Conservation (phyloP, 345 rosid genomes). For the Ceriops decandra region DNA sequence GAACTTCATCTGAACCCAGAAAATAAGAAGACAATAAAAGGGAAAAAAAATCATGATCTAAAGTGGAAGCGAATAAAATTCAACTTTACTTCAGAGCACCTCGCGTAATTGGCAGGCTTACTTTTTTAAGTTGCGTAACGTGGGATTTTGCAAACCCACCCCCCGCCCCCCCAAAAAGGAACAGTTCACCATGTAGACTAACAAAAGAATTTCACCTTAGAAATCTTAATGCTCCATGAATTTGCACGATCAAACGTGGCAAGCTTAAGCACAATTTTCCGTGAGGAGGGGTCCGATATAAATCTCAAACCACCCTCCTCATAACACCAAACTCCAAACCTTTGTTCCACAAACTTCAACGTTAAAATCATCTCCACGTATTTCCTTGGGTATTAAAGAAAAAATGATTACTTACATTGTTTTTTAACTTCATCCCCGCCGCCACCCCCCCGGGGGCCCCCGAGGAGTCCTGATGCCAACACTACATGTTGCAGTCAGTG, state of each 20-base stretch:
- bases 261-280: background rate
- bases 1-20: too few species aligned
- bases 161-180: too few species aligned
- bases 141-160: too few species aligned
- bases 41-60: too few species aligned
- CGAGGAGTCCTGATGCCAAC: conserved; percentile 15
- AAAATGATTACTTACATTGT: background rate
- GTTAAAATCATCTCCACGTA: background rate
- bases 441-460: background rate
- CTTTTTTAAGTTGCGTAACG: too few species aligned
- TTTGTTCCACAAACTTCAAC: background rate
- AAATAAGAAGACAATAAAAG: too few species aligned
- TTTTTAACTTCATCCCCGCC: background rate
- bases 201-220: too few species aligned
- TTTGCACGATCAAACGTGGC: background rate
- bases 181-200: too few species aligned
- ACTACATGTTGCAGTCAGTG: conserved; percentile 7
- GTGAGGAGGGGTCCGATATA: background rate
- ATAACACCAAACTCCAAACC: background rate
- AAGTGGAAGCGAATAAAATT: too few species aligned
- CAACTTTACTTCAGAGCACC: too few species aligned
- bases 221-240: too few species aligned
- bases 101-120: too few species aligned
- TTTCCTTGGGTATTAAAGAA: background rate
- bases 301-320: background rate